Evolutionary conservation across 345 rosid genomes (phyloP).

Genomic region (Aethionema arabicum): DNA sequence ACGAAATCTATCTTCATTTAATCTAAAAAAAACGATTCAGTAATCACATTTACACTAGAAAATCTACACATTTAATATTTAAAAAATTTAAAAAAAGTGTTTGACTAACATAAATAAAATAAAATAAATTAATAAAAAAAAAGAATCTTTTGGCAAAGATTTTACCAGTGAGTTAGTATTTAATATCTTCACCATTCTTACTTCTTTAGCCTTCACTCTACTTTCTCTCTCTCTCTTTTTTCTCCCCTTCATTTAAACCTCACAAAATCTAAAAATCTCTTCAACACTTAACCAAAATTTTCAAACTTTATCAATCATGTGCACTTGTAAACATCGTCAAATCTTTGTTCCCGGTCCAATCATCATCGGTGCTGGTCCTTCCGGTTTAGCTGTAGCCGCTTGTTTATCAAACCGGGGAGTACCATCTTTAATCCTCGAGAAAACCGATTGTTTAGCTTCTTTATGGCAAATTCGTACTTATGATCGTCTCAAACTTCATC

Average conservation of each 20-base stretch:
- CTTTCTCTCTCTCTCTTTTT: constrained; percentile 18
- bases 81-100: no score
- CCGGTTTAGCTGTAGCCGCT: constrained; percentile 80
- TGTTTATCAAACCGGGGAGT: constrained; percentile 61
- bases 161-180: constrained; percentile 31
- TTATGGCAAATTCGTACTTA: constrained; percentile 78
- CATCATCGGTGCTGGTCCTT: constrained; percentile 96
- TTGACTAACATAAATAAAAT: neutral
- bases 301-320: constrained; percentile 35
- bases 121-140: constrained; percentile 6
- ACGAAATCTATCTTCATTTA: neutral
- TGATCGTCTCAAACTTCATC: constrained; percentile 86
- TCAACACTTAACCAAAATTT: no score
- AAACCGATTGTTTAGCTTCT: constrained; percentile 71
- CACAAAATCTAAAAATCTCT: neutral
- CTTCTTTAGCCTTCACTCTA: constrained; percentile 36
- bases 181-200: constrained; percentile 32
- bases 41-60: no score
- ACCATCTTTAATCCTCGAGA: constrained; percentile 74
- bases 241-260: constrained; percentile 35
- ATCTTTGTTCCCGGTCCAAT: constrained; percentile 55
- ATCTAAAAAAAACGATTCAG: no score
- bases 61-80: neutral
- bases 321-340: constrained; percentile 35
- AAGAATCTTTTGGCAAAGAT: constrained; percentile 34